Percentiles rank a stretch among this genome's conserved stretches.
Evolutionary conservation across 768 basidiomycete species (phyloP).

Genomic region (Multifurca ochricompacta): DNA sequence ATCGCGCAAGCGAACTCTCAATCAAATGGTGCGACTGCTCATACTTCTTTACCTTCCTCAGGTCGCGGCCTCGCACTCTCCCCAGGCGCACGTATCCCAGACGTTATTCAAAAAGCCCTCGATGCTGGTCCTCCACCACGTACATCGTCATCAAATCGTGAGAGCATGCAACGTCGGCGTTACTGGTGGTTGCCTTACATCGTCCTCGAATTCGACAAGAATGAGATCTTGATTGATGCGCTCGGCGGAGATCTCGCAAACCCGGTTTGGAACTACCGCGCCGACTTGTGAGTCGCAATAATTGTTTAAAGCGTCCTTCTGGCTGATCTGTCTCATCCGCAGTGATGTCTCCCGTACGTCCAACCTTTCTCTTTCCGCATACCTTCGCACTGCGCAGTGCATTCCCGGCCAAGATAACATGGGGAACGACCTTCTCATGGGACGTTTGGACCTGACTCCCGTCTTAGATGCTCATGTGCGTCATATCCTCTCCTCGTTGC

Average conservation of each 20-base stretch:
- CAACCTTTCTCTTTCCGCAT: constrained; percentile 86
- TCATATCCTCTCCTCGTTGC: constrained; percentile 12
- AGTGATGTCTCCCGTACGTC: constrained; percentile 95
- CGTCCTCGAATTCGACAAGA: constrained; percentile 96
- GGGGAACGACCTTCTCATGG: constrained; percentile 95
- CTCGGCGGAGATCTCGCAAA: constrained; percentile 86
- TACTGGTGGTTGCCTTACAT: constrained; percentile 96
- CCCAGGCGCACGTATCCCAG: constrained; percentile 70
- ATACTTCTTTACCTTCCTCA: constrained; percentile 22
- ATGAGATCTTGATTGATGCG: constrained; percentile 94
- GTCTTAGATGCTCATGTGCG: constrained; percentile 70
- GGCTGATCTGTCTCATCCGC: constrained; percentile 10
- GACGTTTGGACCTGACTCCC: constrained; percentile 85
- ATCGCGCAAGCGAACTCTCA: background rate
- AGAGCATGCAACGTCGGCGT: constrained; percentile 87
- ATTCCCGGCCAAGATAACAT: constrained; percentile 80
- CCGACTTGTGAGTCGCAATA: constrained; percentile 71
- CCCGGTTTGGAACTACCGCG: constrained; percentile 94
- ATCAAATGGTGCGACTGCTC: background rate
- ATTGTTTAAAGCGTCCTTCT: constrained; percentile 1
- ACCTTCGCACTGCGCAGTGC: constrained; percentile 74
- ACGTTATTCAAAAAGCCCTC: constrained; percentile 77
- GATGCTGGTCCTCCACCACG: constrained; percentile 48
- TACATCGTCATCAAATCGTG: constrained; percentile 57
- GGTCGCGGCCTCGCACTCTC: constrained; percentile 80